Base-by-base conservation (phyloP, 1,284 basidiomycete species). In the Sutorius eximius region DNA sequence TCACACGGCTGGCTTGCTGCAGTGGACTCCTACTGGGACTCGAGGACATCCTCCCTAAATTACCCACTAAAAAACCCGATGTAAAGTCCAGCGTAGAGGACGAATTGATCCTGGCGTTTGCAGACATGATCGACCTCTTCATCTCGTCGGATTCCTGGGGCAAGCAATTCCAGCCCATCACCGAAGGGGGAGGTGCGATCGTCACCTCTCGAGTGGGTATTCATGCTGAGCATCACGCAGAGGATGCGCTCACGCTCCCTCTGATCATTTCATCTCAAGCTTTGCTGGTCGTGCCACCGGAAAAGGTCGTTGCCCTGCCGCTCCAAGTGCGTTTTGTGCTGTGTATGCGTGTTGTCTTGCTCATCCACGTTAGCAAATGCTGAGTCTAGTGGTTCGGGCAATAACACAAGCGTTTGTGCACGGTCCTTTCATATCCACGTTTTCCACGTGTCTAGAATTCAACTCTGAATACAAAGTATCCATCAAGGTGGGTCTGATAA, bases 121-220 rank as follows among this genome's bases (percentile, higher is more conserved):
- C 89, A 9, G 87, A 90, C 65, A 78, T 83, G 9, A 80, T 89
- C 67, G 87, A 90, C 59, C 66, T 76, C n/a, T 82, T 84, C 59
- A 56, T 45, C 10, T 72, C 65, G 12, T 68, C 70, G 4, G 71
- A 71, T 36, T 80, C 78, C 33, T 90, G 88, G 88, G 82, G 84
- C 63, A 77, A 73, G 45, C 86, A 90, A 62, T 89, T 89, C 63
- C 76, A 77, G 51, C 77, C 78, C 20, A 71, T 72, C 16, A 72
- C 74, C 6, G 75, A 80, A 59, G 72, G 71, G 62, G 64, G 58
- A 68, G 68, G 59, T 63, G 40, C 49, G 59, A 58, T 63, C 57
- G 61, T 69, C 70, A 36, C 30, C 59, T 54, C 20, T 37, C 44
- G 48, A 34, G 20, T 30, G 22, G 50, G 30, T 34, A 45, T 37